Conservation (phyloP, 352 stramenopile genomes). For the Globisporangium lucens region DNA sequence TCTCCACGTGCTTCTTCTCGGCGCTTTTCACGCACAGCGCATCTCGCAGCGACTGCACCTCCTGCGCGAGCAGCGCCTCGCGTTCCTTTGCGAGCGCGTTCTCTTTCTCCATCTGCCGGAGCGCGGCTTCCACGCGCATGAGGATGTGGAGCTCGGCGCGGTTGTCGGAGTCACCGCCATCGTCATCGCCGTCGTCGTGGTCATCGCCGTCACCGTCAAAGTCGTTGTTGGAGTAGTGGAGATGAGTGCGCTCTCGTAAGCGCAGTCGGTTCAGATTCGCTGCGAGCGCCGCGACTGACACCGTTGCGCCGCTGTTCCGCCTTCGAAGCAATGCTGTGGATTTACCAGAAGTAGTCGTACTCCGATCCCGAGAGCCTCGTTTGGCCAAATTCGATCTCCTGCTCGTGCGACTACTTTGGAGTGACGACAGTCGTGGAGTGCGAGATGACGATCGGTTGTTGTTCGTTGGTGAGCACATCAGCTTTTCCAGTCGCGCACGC, state of each 20-base stretch:
- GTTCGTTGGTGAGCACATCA: background rate
- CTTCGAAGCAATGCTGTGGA: background rate
- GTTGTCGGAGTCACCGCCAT: constrained; percentile 26
- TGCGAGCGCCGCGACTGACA: constrained; percentile 1
- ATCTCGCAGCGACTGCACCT: constrained; percentile 58
- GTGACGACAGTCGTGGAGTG: background rate
- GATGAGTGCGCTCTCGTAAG: background rate
- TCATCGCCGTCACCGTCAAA: background rate
- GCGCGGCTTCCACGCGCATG: constrained; percentile 56
- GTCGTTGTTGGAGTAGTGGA: background rate
- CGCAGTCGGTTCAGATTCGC: constrained; percentile 16
- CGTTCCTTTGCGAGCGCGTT: constrained; percentile 51
- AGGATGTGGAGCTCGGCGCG: constrained; percentile 58
- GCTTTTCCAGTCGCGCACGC: constrained; percentile 7
- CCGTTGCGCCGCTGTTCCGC: background rate
- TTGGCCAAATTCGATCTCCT: constrained; percentile 2
- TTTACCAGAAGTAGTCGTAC: background rate
- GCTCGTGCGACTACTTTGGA: background rate
- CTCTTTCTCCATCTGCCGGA: constrained; percentile 70
- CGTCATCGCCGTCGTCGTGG: constrained; percentile 15
- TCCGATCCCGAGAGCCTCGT: background rate
- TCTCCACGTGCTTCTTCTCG: constrained; percentile 55
- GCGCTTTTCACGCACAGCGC: constrained; percentile 40
- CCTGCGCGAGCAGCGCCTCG: constrained; percentile 44
- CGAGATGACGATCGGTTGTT: background rate